Base-by-base conservation (phyloP, 345 rosid genomes). In the Salix dunnii region DNA sequence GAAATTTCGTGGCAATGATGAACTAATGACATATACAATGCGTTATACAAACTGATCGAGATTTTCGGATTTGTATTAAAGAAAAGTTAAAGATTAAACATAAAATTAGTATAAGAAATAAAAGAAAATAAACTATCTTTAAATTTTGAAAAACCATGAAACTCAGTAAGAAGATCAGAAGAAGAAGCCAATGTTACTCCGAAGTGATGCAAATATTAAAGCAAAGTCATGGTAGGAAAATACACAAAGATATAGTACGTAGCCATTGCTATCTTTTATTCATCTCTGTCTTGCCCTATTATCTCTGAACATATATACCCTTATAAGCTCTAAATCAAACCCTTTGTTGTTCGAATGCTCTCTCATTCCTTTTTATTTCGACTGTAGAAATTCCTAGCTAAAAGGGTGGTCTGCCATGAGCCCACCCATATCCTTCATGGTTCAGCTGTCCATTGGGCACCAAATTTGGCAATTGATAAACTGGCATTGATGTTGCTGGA, bases 401-500 rank as follows among this genome's bases (percentile, higher is more conserved):
- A 79, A 73, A 89, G 21, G 87, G 85, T 66, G 86, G 82, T 78
- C 92, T 73, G 48, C 86, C 88, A 79, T 86, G 88, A 79, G 78
- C 77, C 91, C 90, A 86, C 53, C 82, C 89, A 78, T 84, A 90
- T 73, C 83, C 87, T 51, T 86, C 94, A 77, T 83, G 86, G 43
- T 77, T 87, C 77, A 86, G 71, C 48, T 68, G 77, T 35, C 77
- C 82, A 48, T 69, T 79, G 30, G 77, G 74, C 42, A 74, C 69
- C 65, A 79, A 33, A 74, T 79, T 79, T 60, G 77, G 70, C 74
- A 79, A 12, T 61, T 61, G 68, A 48, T 73, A 79, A 4, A 48
- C 67, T 12, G 81, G 81, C 40, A 76, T 69, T 58, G 81, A 73
- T 30, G 74, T 31, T 8, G 74, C 66, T 36, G 77, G 77, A 68